These are phyloP conservation scores for Fusarium scirpi DNA, from an alignment of 2,329 filamentous ascomycete species.

Conservation along the genomic window DNA sequence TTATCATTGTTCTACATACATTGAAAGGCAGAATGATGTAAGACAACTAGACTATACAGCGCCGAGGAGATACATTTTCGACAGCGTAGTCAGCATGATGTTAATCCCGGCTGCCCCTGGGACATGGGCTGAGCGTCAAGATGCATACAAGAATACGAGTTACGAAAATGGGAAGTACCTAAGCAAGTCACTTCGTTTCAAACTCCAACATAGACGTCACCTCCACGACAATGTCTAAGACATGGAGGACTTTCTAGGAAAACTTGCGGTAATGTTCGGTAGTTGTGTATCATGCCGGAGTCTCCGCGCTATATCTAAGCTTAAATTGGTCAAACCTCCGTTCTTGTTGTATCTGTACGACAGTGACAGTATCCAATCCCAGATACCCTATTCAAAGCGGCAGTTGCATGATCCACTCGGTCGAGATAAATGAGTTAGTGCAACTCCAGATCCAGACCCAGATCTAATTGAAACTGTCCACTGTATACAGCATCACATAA, in stretches of 20 bases:
- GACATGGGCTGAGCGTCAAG: background rate
- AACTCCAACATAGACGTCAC: constrained; percentile 10
- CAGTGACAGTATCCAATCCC: background rate
- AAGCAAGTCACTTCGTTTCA: background rate
- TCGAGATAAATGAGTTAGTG: background rate
- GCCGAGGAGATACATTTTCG: background rate
- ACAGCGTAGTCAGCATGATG: background rate
- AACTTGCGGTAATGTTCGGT: background rate
- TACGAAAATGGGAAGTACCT: constrained; percentile 8
- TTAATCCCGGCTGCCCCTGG: background rate
- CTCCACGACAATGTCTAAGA: background rate
- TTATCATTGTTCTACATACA: background rate
- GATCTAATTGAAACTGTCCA: background rate
- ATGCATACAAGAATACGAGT: constrained; percentile 1
- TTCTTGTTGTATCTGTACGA: background rate
- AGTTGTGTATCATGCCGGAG: background rate
- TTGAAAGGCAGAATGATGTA: background rate
- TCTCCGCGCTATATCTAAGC: constrained; percentile 24
- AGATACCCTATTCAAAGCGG: background rate
- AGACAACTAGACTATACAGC: background rate
- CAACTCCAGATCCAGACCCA: background rate
- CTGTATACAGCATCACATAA: background rate
- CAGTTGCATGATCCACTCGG: background rate
- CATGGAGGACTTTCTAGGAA: background rate
- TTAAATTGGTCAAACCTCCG: constrained; percentile 25